These are phyloP conservation scores for Salix suchowensis DNA, from an alignment of 345 rosid species.

Conservation along the genomic window DNA sequence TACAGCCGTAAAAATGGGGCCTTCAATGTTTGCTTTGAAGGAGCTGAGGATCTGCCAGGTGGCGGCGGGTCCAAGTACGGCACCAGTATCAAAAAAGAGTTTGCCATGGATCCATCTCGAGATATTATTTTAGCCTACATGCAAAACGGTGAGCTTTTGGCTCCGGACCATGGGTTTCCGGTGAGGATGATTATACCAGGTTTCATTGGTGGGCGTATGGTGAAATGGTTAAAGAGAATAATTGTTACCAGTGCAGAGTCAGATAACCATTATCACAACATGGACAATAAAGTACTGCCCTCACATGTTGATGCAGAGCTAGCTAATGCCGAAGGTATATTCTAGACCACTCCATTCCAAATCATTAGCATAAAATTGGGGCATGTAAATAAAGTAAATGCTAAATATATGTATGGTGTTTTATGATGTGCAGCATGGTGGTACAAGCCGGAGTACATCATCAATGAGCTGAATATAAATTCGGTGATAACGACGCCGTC, in stretches of 20 bases:
- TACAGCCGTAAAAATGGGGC: constrained; percentile 57
- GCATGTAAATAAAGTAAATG: not conserved
- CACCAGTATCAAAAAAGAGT: constrained; percentile 61
- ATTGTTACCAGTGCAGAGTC: constrained; percentile 72
- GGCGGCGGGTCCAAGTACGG: constrained; percentile 95
- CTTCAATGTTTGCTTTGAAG: constrained; percentile 85
- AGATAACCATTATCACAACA: constrained; percentile 68
- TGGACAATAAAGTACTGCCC: constrained; percentile 81
- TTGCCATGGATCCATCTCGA: constrained; percentile 77
- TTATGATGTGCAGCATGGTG: constrained; percentile 64
- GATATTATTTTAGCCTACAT: constrained; percentile 83
- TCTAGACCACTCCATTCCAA: not conserved
- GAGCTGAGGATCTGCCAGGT: constrained; percentile 88
- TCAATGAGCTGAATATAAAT: constrained; percentile 85
- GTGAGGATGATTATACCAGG: constrained; percentile 83
- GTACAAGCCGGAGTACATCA: constrained; percentile 78
- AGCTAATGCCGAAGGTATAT: constrained; percentile 75
- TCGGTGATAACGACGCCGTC: constrained; percentile 87
- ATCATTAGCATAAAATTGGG: not conserved
- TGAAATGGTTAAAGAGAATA: constrained; percentile 82
- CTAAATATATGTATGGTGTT: not conserved
- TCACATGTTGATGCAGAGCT: constrained; percentile 83
- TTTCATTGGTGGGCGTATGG: constrained; percentile 91
- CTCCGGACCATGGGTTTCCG: constrained; percentile 93
- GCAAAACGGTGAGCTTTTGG: constrained; percentile 83